Conservation (phyloP, 441 rosid genomes). For the Capsella rubella region DNA sequence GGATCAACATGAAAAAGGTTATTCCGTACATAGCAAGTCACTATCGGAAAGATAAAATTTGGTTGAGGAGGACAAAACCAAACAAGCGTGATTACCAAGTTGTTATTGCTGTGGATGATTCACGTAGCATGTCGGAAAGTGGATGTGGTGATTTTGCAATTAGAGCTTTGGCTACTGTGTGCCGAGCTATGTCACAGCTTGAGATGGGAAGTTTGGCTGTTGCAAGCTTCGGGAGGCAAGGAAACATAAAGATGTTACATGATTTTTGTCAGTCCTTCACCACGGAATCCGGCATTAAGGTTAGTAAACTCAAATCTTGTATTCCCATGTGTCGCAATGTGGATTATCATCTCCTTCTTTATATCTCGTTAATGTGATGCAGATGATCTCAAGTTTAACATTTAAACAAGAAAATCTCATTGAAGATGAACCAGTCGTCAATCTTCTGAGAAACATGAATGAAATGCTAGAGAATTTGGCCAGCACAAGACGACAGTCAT, state of each 20-base stretch:
- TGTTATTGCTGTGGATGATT: constrained; percentile 94
- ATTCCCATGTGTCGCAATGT: neutral
- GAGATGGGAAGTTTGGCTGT: constrained; percentile 98
- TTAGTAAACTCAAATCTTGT: constrained; percentile 42
- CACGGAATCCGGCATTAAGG: constrained; percentile 88
- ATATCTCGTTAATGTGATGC: constrained; percentile 40
- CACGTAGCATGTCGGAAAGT: constrained; percentile 95
- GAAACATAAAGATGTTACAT: constrained; percentile 81
- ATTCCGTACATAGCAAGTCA: constrained; percentile 98
- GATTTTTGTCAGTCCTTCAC: constrained; percentile 92
- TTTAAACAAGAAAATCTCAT: constrained; percentile 93
- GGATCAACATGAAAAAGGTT: constrained; percentile 99
- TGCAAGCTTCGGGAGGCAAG: constrained; percentile 89
- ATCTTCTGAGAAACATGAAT: constrained; percentile 73
- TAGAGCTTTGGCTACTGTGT: constrained; percentile 93
- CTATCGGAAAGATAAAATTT: constrained; percentile 93
- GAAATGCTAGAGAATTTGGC: constrained; percentile 78
- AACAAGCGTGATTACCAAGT: constrained; percentile 98
- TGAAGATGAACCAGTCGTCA: constrained; percentile 81
- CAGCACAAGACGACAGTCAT: constrained; percentile 73
- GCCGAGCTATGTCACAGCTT: constrained; percentile 94
- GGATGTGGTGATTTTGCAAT: constrained; percentile 88
- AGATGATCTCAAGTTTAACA: constrained; percentile 90
- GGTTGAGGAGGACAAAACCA: constrained; percentile 96
- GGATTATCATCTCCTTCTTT: constrained; percentile 10